Evolutionary conservation across 2,329 filamentous ascomycete genomes (phyloP), one percentile per base, ranked within the genome.

Genomic region (Aaosphaeria arxii): DNA sequence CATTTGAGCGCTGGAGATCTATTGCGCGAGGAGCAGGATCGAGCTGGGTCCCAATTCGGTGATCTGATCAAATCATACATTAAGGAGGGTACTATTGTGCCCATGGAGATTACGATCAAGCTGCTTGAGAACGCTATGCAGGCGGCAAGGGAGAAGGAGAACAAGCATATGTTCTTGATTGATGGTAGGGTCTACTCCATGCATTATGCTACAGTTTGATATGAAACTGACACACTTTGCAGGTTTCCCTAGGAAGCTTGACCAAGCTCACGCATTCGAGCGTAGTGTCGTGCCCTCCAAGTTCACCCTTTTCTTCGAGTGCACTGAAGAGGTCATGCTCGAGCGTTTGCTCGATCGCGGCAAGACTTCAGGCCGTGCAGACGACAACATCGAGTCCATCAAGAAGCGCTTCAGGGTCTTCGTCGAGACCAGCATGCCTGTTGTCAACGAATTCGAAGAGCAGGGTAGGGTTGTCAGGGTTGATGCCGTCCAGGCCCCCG

Each of bases 31-130:
- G 94, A 99, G 77, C 94, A 97, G 75, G 81, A 92, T 65, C 88
- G 92, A 4, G 81, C 83, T 0, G 91, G 89, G 49, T 90, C 85
- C 56, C 80, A 96, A 72, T 97, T 95, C 70, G 94, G 94, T 69
- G 84, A 91, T 57, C 81, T 97, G 75, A 99, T 99, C 81, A 87
- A 87, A 70, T 82, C 87, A 60, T 91, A 94, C 77, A 99, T 99
- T 79, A 89, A 87, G 67, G 87, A 99, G 69, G 94, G 94, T 50
- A 85, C 85, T 61, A 99, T 99, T 71, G 94, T 99, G 55, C 94
- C 94, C n/a, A 95, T 96, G 89, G 92, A 97, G 72, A 91, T 97
- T 44, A 99, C 94, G 5, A 87, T 99, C 50, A 87, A 91, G 63
- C 76, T 99, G 33, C 82, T 99, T 40, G 91, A 96, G 74, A 95